Evolutionary conservation across 257 asterid genomes (phyloP), one percentile per base, ranked within the genome.

Genomic region (Rhazya stricta): DNA sequence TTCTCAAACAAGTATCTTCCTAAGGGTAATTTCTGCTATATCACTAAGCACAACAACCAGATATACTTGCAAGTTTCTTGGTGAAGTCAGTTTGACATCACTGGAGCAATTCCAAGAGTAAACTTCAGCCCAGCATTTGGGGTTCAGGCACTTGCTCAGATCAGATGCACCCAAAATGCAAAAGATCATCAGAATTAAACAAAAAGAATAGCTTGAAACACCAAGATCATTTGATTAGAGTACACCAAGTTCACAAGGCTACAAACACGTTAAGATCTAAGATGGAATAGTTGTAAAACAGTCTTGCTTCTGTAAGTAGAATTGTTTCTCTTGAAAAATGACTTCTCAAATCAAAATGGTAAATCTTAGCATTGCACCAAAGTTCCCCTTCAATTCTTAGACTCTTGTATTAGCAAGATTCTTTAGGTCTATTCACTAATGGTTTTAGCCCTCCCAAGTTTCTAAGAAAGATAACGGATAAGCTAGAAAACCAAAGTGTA

Each of bases 121-220:
- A 8, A 23, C 10, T 3, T 21, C 13, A 6, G 13, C 4, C 23
- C n/a, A 6, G 23, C 61, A 5, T 21, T 54, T 7, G 30, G 23
- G 61, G 29, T 54, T 27, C 61, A 54, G 61, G 58, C 19, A 19
- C 61, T 50, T 51, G 51, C 43, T 39, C 43, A 39, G 43, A 30
- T 8, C 75, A 34, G 23, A n/a, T 69, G 25, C 58, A 25, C 53
- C 48, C 48, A 50, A 71, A 71, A 36, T 43, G 62, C 9, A 71
- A 51, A 71, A 0, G 27, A 9, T 43, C 18, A 21, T 10, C 41
- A 34, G 18, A 16, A 71, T 9, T 32, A 19, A 48, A 41, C 29
- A 50, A 34, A 57, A 23, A 36, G 29, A 25, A 16, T n/a, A 32
- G 30, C 23, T n/a, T 34, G 36, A 53, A 34, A 69, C 39, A 54